These are phyloP conservation scores for Penicilliopsis zonata DNA, from an alignment of 495 filamentous ascomycete species.

Conservation along the genomic window DNA sequence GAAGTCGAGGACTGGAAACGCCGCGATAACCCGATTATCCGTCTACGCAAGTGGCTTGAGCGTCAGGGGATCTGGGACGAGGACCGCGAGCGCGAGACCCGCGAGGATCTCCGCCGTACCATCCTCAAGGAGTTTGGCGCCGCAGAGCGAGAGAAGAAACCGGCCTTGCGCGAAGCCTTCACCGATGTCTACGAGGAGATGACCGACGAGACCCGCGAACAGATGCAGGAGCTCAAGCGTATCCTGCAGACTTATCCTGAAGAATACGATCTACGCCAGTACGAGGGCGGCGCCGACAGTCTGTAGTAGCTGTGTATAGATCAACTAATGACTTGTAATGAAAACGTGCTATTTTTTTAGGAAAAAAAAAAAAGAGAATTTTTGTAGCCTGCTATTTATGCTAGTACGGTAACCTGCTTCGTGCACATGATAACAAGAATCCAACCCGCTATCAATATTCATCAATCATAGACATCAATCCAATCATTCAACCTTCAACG, in stretches of 20 bases:
- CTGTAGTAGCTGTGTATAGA: constrained; percentile 21
- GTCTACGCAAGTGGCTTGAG: constrained; percentile 88
- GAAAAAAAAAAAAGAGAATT: no score
- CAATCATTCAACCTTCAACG: constrained; percentile 3
- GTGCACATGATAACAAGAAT: not conserved
- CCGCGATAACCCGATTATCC: constrained; percentile 85
- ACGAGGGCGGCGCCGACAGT: constrained; percentile 64
- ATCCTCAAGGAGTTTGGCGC: constrained; percentile 74
- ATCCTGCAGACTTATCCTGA: constrained; percentile 78
- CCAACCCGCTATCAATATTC: no score
- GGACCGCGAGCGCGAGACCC: constrained; percentile 60
- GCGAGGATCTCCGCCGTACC: constrained; percentile 54
- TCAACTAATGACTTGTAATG: no score
- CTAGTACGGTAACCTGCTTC: no score
- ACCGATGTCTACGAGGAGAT: constrained; percentile 78
- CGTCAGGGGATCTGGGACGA: constrained; percentile 72
- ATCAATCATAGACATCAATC: constrained; percentile 1
- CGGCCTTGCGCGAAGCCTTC: constrained; percentile 66
- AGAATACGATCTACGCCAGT: constrained; percentile 79
- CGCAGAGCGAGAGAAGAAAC: constrained; percentile 86
- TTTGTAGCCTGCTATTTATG: no score
- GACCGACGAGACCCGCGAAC: constrained; percentile 66
- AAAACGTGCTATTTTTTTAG: no score
- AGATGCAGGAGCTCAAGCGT: constrained; percentile 66
- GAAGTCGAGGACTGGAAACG: constrained; percentile 99